Conservation (phyloP, 495 filamentous ascomycete genomes). For the Polyplosphaeria fusca region DNA sequence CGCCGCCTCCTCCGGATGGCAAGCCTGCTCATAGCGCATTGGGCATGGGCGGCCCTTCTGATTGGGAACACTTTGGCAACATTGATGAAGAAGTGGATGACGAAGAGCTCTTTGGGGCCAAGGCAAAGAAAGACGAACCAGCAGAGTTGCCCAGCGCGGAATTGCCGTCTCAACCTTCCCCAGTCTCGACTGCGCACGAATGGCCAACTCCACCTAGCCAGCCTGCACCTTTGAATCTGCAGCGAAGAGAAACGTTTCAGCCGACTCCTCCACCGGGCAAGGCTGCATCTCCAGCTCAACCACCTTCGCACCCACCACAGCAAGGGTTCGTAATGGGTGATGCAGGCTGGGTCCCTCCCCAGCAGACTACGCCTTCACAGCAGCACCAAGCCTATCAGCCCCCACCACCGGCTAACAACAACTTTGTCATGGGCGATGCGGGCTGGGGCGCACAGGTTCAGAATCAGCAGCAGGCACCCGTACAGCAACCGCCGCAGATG, state of each 20-base stretch:
- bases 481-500: constrained; percentile 1
- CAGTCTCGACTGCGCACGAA: constrained; percentile 20
- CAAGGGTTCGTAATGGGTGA: constrained; percentile 14
- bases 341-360: constrained; percentile 10
- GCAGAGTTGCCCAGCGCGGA: constrained; percentile 23
- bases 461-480: background rate
- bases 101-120: constrained; percentile 24
- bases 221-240: constrained; percentile 16
- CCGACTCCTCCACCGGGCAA: constrained; percentile 27
- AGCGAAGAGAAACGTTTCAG: constrained; percentile 22
- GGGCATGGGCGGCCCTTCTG: constrained; percentile 55
- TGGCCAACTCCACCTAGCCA: constrained; percentile 32
- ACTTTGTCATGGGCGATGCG: constrained; percentile 21
- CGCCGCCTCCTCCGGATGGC: constrained; percentile 16
- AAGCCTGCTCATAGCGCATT: constrained; percentile 45
- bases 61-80: constrained; percentile 55
- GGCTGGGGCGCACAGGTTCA: constrained; percentile 15
- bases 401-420: background rate
- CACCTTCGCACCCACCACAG: constrained; percentile 9
- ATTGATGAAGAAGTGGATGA: constrained; percentile 32
- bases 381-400: constrained; percentile 7
- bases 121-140: constrained; percentile 18
- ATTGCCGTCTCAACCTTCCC: constrained; percentile 8
- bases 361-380: constrained; percentile 1
- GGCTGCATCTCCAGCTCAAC: constrained; percentile 1